phyloP scores from a whole-genome alignment of 192 early-diverging fungal species.

The Linnemannia elongata region DNA sequence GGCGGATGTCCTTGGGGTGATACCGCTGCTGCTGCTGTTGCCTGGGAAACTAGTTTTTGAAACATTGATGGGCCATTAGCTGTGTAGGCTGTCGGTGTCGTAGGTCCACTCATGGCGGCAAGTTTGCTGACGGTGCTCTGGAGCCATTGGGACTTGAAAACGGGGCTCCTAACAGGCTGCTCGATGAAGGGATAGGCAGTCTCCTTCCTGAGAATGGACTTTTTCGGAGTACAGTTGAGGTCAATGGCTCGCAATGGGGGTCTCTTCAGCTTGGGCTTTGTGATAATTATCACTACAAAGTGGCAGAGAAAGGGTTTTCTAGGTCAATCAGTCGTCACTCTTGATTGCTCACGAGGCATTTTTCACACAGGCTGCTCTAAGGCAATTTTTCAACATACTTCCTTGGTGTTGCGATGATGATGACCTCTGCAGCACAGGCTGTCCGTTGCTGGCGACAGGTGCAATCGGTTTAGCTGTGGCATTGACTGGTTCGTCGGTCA shows the following conservation, averaged over 20 bases:
- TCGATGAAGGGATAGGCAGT: constrained; percentile 52
- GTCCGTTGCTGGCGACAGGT: background rate
- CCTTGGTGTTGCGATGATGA: constrained; percentile 11
- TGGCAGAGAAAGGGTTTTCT: background rate
- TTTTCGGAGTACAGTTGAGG: constrained; percentile 26
- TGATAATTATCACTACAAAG: constrained; percentile 16
- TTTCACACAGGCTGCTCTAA: background rate
- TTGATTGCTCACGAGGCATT: background rate
- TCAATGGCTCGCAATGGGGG: constrained; percentile 42
- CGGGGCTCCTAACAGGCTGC: constrained; percentile 36
- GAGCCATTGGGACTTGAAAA: constrained; percentile 55
- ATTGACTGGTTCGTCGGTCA: background rate
- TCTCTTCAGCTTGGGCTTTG: constrained; percentile 36
- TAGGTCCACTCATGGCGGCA: constrained; percentile 51
- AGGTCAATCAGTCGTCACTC: background rate
- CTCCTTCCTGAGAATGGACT: constrained; percentile 54
- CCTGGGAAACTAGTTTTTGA: constrained; percentile 43
- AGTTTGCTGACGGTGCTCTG: constrained; percentile 55
- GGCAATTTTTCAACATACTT: constrained; percentile 16
- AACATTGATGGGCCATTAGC: constrained; percentile 47
- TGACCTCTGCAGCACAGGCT: background rate
- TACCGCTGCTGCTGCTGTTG: constrained; percentile 34
- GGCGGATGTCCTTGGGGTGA: constrained; percentile 12
- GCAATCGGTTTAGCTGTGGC: background rate
- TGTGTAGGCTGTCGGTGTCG: constrained; percentile 44